phyloP scores from a whole-genome alignment of 306 rosid species.

The Medicago truncatula region DNA sequence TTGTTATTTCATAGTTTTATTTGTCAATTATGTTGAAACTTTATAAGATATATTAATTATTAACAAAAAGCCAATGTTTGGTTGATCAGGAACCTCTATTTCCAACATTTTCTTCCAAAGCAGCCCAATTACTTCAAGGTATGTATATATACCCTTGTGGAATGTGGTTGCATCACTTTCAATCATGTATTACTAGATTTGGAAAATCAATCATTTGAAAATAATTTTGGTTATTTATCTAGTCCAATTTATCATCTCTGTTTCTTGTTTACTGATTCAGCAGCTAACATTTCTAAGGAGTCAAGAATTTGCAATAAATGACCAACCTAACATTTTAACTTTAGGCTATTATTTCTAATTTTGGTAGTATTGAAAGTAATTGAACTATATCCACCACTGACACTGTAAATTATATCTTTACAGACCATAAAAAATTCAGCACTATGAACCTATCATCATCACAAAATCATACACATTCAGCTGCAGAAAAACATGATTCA shows the following conservation, averaged over 20 bases:
- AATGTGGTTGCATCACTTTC: conserved; percentile 1
- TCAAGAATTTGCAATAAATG: conserved; percentile 41
- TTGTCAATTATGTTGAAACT: conserved; percentile 20
- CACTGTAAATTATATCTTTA: conserved; percentile 31
- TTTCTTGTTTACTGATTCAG: conserved; percentile 4
- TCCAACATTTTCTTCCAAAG: conserved; percentile 42
- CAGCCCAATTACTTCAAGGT: conserved; percentile 45
- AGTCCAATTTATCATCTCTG: conserved; percentile 7
- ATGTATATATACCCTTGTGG: conserved; percentile 16
- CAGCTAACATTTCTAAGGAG: background rate
- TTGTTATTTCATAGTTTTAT: background rate
- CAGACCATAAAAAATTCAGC: conserved; percentile 44
- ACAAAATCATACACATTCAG: conserved; percentile 36
- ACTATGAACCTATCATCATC: conserved; percentile 43
- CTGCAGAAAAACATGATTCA: conserved; percentile 34
- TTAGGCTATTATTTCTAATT: conserved; percentile 7
- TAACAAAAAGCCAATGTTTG: conserved; percentile 40
- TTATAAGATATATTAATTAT: conserved; percentile 10
- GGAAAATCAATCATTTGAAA: background rate
- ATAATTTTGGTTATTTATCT: background rate
- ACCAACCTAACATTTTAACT: conserved; percentile 34
- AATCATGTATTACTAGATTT: conserved; percentile 15
- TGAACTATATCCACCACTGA: conserved; percentile 11
- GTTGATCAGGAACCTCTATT: conserved; percentile 41
- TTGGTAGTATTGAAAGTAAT: conserved; percentile 13